phyloP scores from a whole-genome alignment of 345 rosid genomes.

The Eucalyptus sp. region DNA sequence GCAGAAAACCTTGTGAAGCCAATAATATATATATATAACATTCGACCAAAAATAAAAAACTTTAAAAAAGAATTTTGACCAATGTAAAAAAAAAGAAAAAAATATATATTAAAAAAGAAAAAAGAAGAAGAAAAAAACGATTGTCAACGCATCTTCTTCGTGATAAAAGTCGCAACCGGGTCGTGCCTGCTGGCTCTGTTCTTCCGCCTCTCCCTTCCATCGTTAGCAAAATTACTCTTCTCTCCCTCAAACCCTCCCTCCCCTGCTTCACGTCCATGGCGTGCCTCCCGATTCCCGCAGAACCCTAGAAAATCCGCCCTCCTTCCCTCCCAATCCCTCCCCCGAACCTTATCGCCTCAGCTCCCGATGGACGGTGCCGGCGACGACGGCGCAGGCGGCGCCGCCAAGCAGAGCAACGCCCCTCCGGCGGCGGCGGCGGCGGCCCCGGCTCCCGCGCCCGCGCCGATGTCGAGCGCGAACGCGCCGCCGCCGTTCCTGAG shows the following conservation, averaged over 20 bases:
- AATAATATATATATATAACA: too few species aligned
- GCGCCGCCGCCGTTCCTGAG: constrained; percentile 79
- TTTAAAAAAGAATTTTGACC: background rate
- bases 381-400: background rate
- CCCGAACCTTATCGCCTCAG: background rate
- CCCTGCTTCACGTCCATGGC: background rate
- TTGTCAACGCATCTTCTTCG: background rate
- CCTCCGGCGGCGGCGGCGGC: constrained; percentile 26
- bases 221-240: background rate
- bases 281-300: background rate
- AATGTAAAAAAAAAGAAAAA: background rate
- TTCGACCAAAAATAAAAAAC: too few species aligned
- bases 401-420: background rate
- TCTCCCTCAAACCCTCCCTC: background rate
- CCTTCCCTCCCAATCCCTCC: background rate
- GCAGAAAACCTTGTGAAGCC: background rate
- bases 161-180: background rate
- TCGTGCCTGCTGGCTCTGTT: background rate
- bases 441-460: background rate
- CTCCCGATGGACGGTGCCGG: constrained; percentile 11
- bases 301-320: background rate
- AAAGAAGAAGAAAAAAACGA: background rate
- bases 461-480: constrained; percentile 27
- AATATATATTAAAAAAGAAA: background rate
- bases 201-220: background rate